Base-by-base conservation (phyloP, 208 protist species). In the Jaenimonas drosophilae region DNA sequence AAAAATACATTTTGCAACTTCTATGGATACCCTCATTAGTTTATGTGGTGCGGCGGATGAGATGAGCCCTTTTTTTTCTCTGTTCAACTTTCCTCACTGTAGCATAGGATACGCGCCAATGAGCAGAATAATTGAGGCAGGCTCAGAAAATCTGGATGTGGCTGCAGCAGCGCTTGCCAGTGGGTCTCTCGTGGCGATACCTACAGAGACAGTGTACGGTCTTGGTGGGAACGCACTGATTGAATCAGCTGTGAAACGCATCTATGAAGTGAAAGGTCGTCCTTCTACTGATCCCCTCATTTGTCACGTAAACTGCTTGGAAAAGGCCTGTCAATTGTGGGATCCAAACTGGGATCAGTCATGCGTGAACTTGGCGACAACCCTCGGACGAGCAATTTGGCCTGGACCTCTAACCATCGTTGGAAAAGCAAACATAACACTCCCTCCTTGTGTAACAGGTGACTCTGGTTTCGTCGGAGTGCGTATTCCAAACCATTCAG, bases 201-300 rank as follows among this genome's bases (percentile, higher is more conserved):
- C 97, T 3, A 99, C 97, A 0, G 97, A 99, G 64, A 99, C 97
- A 4, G 97, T 99, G n/a, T 99, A 99, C 60, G 97, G 97, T 7
- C 66, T 99, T 0, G 97, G 96, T 7, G 96, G 94, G 9, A 91
- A 97, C 54, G 97, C 96, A 2, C 58, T 95, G 11, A 59, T 83
- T 46, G 87, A 78, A 32, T 53, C 54, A 4, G 88, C 96, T 4
- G 78, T 91, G 3, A 49, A 53, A 21, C 59, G 74, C 11, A 96
- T 99, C 37, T 99, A 97, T 72, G 51, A 48, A 7, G 94, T 96
- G 16, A 99, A 99, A 54, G 94, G 95, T 0, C 68, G 97, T 20
- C 96, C 96, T 3, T 59, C 72, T 17, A 94, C 87, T 23, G 95
- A 99, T 49, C 97, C 97, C 6, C 65, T 99, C 12, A 98, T 99